Evolutionary conservation across 2,329 filamentous ascomycete species (phyloP).

Genomic region (Metarhizium album): DNA sequence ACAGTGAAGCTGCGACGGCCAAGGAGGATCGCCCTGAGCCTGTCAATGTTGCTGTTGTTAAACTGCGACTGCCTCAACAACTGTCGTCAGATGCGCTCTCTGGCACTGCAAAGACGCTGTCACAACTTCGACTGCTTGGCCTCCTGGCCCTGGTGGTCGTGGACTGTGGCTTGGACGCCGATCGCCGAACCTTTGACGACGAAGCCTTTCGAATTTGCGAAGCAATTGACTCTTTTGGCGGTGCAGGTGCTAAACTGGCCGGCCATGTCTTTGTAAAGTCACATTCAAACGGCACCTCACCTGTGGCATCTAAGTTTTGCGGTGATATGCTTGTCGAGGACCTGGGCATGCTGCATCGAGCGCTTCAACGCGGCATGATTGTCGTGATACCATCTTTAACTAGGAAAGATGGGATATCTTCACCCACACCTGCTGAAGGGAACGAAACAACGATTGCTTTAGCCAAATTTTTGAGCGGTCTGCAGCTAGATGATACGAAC

Average conservation of each 20-base stretch:
- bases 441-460: conserved; percentile 65
- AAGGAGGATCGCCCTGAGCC: conserved; percentile 9
- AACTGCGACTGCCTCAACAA: conserved; percentile 63
- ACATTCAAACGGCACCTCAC: background rate
- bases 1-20: background rate
- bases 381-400: conserved; percentile 32
- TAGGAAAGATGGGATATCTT: conserved; percentile 28
- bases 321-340: conserved; percentile 21
- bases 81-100: conserved; percentile 58
- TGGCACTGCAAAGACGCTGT: conserved; percentile 73
- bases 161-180: conserved; percentile 48
- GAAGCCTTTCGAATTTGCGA: conserved; percentile 66
- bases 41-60: conserved; percentile 68
- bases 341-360: conserved; percentile 19
- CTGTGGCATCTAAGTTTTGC: conserved; percentile 12
- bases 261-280: conserved; percentile 29
- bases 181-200: conserved; percentile 34
- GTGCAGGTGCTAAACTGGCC: conserved; percentile 57
- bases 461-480: conserved; percentile 62
- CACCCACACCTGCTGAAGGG: conserved; percentile 29
- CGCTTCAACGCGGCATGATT: conserved; percentile 22
- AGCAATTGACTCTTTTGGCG: conserved; percentile 60
- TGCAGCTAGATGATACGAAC: conserved; percentile 32
- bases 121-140: conserved; percentile 72
- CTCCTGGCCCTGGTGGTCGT: conserved; percentile 74